These are phyloP conservation scores for Euphorbia lathyris DNA, from an alignment of 345 rosid genomes.

Conservation along the genomic window DNA sequence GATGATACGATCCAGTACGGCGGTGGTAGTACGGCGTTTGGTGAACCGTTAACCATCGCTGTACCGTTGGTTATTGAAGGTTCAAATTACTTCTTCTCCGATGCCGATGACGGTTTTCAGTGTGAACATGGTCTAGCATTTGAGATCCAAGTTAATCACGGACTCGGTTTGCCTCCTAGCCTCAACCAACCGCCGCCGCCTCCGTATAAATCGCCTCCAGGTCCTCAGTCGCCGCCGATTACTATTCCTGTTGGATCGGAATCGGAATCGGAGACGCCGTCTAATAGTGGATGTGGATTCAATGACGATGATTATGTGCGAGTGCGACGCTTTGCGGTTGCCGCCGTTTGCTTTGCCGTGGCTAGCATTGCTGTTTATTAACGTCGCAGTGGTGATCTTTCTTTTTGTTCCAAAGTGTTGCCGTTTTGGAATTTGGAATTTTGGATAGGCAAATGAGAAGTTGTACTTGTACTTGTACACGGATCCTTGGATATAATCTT, in stretches of 20 bases:
- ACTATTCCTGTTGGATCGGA: slow-evolving; percentile 24
- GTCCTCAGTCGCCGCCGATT: slow-evolving; percentile 38
- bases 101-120: slow-evolving; percentile 46
- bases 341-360: slow-evolving; percentile 14
- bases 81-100: slow-evolving; percentile 56
- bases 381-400: background rate
- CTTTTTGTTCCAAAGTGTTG: no score
- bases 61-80: slow-evolving; percentile 53
- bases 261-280: slow-evolving; percentile 18
- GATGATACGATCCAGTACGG: slow-evolving; percentile 40
- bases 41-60: slow-evolving; percentile 29
- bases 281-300: slow-evolving; percentile 24
- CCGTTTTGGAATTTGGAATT: no score
- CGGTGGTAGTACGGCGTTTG: slow-evolving; percentile 39
- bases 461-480: no score
- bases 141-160: slow-evolving; percentile 47
- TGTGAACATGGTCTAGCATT: slow-evolving; percentile 58
- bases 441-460: no score
- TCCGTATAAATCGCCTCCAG: slow-evolving; percentile 46
- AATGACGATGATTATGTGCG: background rate
- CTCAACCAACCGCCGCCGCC: slow-evolving; percentile 75
- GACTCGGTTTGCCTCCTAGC: slow-evolving; percentile 60
- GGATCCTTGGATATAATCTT: no score
- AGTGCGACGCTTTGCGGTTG: slow-evolving; percentile 15
- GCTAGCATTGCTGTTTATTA: background rate